These are phyloP conservation scores for Epichloe uncinata DNA, from an alignment of 2,329 filamentous ascomycete species.

Conservation along the genomic window DNA sequence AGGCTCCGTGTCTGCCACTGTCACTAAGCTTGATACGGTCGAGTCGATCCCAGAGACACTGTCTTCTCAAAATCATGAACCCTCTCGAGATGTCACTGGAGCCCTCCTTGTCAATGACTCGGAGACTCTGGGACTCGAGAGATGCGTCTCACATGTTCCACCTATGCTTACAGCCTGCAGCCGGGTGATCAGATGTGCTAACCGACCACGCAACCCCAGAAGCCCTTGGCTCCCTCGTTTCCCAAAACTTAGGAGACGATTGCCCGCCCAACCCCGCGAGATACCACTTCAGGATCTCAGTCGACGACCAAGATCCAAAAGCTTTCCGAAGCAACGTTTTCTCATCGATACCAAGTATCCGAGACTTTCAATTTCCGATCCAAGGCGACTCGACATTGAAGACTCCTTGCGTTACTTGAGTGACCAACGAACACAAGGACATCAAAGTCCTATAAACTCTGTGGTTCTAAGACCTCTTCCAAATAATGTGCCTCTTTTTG, in stretches of 20 bases:
- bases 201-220: constrained; percentile 3
- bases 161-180: background rate
- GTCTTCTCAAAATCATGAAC: background rate
- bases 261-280: background rate
- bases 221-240: constrained; percentile 5
- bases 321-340: constrained; percentile 1
- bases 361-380: background rate
- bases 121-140: background rate
- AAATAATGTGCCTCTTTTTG: constrained; percentile 2
- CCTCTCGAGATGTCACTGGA: background rate
- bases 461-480: background rate
- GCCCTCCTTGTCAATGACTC: background rate
- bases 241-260: background rate
- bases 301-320: background rate
- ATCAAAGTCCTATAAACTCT: background rate
- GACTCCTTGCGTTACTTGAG: background rate
- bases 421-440: background rate
- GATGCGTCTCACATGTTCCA: background rate
- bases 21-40: background rate
- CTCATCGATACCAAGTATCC: constrained; percentile 3
- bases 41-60: background rate
- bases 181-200: background rate
- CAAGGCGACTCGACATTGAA: background rate
- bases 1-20: background rate
- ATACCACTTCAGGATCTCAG: background rate